Conservation (phyloP, 2,329 filamentous ascomycete species). For the Phyllachora maydis region DNA sequence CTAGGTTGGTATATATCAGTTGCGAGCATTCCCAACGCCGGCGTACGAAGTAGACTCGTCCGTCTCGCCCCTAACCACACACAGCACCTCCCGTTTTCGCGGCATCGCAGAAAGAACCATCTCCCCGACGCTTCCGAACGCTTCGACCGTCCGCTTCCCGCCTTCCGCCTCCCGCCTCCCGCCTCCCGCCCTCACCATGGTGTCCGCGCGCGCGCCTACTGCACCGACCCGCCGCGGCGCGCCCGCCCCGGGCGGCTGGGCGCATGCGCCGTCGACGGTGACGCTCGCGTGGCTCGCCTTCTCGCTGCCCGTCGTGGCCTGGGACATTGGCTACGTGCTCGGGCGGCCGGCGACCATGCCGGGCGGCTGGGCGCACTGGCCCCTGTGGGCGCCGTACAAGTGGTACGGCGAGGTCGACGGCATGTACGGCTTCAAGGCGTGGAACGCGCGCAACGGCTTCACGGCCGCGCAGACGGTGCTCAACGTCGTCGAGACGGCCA, state of each 20-base stretch:
- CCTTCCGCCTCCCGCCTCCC: too few relatives aligned
- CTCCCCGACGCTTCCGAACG: too few relatives aligned
- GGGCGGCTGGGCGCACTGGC: constrained; percentile 50
- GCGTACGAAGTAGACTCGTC: too few relatives aligned
- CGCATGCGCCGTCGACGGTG: constrained; percentile 21
- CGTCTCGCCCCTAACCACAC: too few relatives aligned
- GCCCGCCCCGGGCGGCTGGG: constrained; percentile 15
- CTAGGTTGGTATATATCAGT: too few relatives aligned
- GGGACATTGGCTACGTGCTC: constrained; percentile 67
- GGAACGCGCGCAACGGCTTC: constrained; percentile 48
- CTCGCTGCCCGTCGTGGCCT: constrained; percentile 58
- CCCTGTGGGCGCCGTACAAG: constrained; percentile 57
- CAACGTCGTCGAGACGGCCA: constrained; percentile 14
- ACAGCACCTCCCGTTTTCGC: too few relatives aligned
- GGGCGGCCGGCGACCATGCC: constrained; percentile 67
- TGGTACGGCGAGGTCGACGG: constrained; percentile 66
- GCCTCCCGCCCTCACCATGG: too few relatives aligned
- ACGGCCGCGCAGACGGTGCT: constrained; percentile 48
- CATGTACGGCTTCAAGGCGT: constrained; percentile 62
- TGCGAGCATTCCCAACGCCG: too few relatives aligned
- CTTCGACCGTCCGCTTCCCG: too few relatives aligned
- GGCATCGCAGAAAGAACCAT: too few relatives aligned
- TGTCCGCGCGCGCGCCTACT: too few relatives aligned
- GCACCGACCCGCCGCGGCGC: constrained; percentile 2
- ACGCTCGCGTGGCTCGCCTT: constrained; percentile 51